These are phyloP conservation scores for Sphagnum contortum DNA, from an alignment of 225 moss, liverwort and hornwort species.

Conservation along the genomic window DNA sequence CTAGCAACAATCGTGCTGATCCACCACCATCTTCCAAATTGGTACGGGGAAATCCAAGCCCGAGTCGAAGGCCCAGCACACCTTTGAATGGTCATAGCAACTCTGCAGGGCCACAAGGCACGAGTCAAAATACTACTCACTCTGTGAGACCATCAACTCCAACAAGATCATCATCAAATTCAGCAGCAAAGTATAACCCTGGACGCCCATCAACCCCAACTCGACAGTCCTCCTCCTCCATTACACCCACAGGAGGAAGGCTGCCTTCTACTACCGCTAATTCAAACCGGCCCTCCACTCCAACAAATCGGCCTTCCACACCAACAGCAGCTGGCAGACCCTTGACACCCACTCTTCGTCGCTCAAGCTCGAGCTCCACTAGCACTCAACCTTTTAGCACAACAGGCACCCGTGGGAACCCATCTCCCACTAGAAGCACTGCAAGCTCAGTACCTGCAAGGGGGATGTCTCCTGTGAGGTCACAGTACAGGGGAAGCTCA, in stretches of 20 bases:
- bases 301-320: neutral
- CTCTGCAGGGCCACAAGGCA: neutral
- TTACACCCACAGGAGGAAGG: constrained; percentile 1
- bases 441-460: constrained; percentile 24
- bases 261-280: constrained; percentile 3
- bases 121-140: neutral
- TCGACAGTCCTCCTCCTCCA: neutral
- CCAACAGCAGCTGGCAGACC: constrained; percentile 2
- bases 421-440: constrained; percentile 36
- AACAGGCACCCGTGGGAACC: constrained; percentile 3
- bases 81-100: constrained; percentile 16
- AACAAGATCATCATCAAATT: constrained; percentile 28
- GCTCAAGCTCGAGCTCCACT: constrained; percentile 33
- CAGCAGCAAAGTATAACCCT: constrained; percentile 1
- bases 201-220: constrained; percentile 3
- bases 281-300: constrained; percentile 5
- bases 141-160: constrained; percentile 26
- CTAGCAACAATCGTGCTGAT: constrained; percentile 9
- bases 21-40: constrained; percentile 14
- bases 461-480: constrained; percentile 19
- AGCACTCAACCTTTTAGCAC: no score
- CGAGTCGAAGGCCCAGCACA: constrained; percentile 27
- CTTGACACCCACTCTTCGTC: constrained; percentile 34
- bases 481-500: constrained; percentile 14
- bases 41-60: constrained; percentile 32